Evolutionary conservation across 2,329 filamentous ascomycete genomes (phyloP), one percentile per base, ranked within the genome.

Genomic region (Alternaria sp.): DNA sequence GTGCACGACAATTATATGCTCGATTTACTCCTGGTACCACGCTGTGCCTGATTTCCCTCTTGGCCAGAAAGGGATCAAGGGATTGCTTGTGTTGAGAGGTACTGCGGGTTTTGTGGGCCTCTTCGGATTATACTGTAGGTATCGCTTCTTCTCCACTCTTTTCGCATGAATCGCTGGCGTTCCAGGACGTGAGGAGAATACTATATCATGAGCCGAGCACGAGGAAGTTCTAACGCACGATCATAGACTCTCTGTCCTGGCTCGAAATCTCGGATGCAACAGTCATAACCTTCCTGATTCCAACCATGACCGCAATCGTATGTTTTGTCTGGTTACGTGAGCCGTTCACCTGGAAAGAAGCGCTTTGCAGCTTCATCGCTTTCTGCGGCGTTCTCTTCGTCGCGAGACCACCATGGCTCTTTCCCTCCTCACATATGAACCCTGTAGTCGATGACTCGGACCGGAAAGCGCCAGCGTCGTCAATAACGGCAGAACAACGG

Each of bases 191-290:
- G 14, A 24, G 22, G 20, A 20, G 41, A 8, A 42, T 9, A 18
- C 34, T 5, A 36, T 20, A 8, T 7, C 16, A 36, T 4, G 16
- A 22, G 26, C 16, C 28, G 16, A 14, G 16, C 18, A 22, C 28
- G 16, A 46, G 26, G 49, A n/a, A 32, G 28, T 4, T 22, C 57
- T 65, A 36, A 65, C 20, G 11, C 12, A 3, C 14, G 7, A 0
- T 9, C 22, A 3, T 54, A 83, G 82, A 88, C 70, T 88, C 86
- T 5, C 79, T 91, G 54, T 87, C 91, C 71, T 95, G 94, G 72
- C 85, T 96, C 3, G 90, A 91, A 0, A 84, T 96, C 3, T 90
- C 92, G 12, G 93, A 96, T 73, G 92, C 93, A 1, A 94, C 91
- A 0, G 93, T 96, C 30, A 89, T 96, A 49, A 94, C 91, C 8